A percentile compares a stretch with the other conserved stretches of the same genome.
Conservation (phyloP, 805 yeast genomes). For the Sugiyamaella valdiviana region DNA sequence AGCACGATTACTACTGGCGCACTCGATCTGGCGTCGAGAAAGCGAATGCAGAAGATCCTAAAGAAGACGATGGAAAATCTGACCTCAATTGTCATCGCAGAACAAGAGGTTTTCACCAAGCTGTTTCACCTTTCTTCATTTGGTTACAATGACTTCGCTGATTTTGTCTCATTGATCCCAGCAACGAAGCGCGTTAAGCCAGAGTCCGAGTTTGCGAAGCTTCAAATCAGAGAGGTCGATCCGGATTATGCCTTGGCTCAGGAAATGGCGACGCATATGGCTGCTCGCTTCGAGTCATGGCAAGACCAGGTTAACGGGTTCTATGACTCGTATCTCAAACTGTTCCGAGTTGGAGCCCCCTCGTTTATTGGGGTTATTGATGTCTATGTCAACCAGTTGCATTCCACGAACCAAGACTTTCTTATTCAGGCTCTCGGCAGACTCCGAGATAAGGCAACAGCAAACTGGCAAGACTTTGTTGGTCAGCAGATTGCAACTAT, state of each 20-base stretch:
- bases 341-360: conserved; percentile 39
- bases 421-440: conserved; percentile 45
- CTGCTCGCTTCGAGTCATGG: conserved; percentile 39
- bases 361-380: conserved; percentile 41
- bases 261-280: conserved; percentile 42
- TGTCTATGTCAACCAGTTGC: conserved; percentile 32
- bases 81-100: conserved; percentile 21
- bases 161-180: conserved; percentile 34
- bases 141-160: conserved; percentile 36
- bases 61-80: conserved; percentile 10
- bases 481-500: conserved; percentile 46
- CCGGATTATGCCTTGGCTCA: conserved; percentile 44
- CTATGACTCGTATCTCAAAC: conserved; percentile 34
- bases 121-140: conserved; percentile 43
- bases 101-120: conserved; percentile 43
- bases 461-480: conserved; percentile 55
- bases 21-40: conserved; percentile 8
- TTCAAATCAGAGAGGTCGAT: conserved; percentile 36
- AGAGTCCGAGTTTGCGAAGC: conserved; percentile 24
- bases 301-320: conserved; percentile 28
- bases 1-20: neutral
- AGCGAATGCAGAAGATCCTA: conserved; percentile 3
- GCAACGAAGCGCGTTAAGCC: conserved; percentile 17
- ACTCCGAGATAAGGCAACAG: conserved; percentile 44
- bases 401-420: conserved; percentile 60